Evolutionary conservation across 1,284 basidiomycete genomes (phyloP).

Genomic region (Tausonia pullulans): DNA sequence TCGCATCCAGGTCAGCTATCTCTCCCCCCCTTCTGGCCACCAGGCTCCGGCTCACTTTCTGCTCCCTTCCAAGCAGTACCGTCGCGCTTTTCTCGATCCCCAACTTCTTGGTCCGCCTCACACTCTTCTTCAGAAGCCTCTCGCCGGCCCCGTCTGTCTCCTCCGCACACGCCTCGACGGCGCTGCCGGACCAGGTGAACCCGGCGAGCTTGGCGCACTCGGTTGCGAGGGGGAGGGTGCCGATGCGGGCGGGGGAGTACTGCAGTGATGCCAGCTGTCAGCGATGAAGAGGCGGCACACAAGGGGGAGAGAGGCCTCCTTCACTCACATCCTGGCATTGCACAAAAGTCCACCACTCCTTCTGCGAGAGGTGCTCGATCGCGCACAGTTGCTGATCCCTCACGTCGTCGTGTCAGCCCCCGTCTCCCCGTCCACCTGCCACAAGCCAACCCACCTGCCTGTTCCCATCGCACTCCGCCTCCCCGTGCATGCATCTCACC

Average conservation of each 20-base stretch:
- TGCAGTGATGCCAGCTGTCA: slow-evolving; percentile 2
- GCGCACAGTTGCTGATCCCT: slow-evolving; percentile 23
- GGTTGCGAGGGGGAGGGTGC: slow-evolving; percentile 17
- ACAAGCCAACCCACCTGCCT: no score
- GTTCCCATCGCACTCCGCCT: slow-evolving; percentile 21
- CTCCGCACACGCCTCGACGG: slow-evolving; percentile 17
- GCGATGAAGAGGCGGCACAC: no score
- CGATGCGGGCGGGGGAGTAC: slow-evolving; percentile 19
- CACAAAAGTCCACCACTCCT: slow-evolving; percentile 19
- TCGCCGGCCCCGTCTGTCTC: slow-evolving; percentile 12
- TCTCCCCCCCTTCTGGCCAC: not conserved
- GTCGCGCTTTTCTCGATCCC: slow-evolving; percentile 21
- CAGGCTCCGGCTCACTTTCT: not conserved
- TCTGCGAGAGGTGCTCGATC: slow-evolving; percentile 11
- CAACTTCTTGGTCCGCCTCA: slow-evolving; percentile 11
- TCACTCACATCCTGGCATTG: slow-evolving; percentile 18
- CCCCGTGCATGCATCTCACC: slow-evolving; percentile 21
- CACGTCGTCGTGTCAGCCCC: no score
- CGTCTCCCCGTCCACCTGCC: no score
- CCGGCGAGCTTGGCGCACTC: slow-evolving; percentile 21
- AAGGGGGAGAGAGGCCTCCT: no score
- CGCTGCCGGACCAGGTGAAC: slow-evolving; percentile 13
- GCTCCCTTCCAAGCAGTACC: slow-evolving; percentile 18
- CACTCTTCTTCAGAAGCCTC: slow-evolving; percentile 14
- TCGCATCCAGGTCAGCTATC: not conserved